Evolutionary conservation across 495 filamentous ascomycete genomes (phyloP).

Genomic region (Hypomontagnella submonticulosa): DNA sequence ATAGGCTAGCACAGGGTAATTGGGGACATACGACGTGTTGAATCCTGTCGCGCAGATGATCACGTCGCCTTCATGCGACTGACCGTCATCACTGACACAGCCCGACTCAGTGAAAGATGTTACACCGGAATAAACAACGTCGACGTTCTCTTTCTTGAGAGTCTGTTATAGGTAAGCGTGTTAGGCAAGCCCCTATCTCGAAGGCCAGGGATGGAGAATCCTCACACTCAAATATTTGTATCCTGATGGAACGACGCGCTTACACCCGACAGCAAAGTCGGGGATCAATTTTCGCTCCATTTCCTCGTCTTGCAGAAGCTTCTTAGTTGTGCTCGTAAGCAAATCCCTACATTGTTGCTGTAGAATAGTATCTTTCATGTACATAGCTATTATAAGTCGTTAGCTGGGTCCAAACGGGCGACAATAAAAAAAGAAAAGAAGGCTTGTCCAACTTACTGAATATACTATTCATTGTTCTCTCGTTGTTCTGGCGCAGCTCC

Average conservation of each 20-base stretch:
- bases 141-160: slow-evolving; percentile 58
- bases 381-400: slow-evolving; percentile 42
- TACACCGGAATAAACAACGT: slow-evolving; percentile 56
- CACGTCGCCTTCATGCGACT: slow-evolving; percentile 56
- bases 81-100: slow-evolving; percentile 61
- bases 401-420: slow-evolving; percentile 49
- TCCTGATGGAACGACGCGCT: slow-evolving; percentile 59
- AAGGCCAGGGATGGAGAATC: slow-evolving; percentile 37
- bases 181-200: not conserved
- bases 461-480: slow-evolving; percentile 60
- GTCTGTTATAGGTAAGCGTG: slow-evolving; percentile 51
- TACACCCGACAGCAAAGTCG: slow-evolving; percentile 59
- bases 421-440: slow-evolving; percentile 37
- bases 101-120: slow-evolving; percentile 58
- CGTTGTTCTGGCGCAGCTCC: slow-evolving; percentile 62
- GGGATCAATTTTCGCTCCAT: slow-evolving; percentile 48
- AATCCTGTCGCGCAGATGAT: slow-evolving; percentile 61
- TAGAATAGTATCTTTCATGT: slow-evolving; percentile 36
- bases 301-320: slow-evolving; percentile 48
- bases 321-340: slow-evolving; percentile 56
- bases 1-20: not conserved
- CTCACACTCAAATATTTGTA: slow-evolving; percentile 50
- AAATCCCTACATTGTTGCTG: slow-evolving; percentile 39
- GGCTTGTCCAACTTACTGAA: slow-evolving; percentile 43
- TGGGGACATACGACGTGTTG: slow-evolving; percentile 54